phyloP scores from a whole-genome alignment of 495 filamentous ascomycete genomes.

The Penicillium roqueforti region DNA sequence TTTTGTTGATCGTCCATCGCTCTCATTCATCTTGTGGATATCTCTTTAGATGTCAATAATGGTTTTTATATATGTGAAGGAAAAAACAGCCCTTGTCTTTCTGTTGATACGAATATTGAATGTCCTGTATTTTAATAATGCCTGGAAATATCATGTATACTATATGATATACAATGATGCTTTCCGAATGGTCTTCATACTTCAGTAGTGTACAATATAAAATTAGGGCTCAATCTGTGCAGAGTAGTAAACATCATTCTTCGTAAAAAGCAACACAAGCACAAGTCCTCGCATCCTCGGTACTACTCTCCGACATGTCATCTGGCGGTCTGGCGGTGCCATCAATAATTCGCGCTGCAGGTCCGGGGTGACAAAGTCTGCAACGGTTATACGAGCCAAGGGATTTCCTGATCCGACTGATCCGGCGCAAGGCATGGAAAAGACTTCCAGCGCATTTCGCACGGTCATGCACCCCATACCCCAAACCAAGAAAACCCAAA shows the following conservation, averaged over 20 bases:
- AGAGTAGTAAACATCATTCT: background rate
- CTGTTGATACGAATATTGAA: constrained; percentile 5
- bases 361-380: background rate
- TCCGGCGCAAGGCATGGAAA: background rate
- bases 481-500: background rate
- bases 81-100: background rate
- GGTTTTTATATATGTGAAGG: constrained; percentile 4
- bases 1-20: background rate
- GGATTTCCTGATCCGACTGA: background rate
- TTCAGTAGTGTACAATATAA: background rate
- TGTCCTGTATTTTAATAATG: background rate
- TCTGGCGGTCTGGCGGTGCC: background rate
- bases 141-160: background rate
- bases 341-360: background rate
- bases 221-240: background rate
- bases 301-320: background rate
- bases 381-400: background rate
- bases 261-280: background rate
- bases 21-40: constrained; percentile 2
- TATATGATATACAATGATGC: background rate
- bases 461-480: background rate
- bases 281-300: background rate
- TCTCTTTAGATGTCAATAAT: constrained; percentile 6
- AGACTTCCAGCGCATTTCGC: background rate
- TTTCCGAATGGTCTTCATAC: background rate